Base-by-base conservation (phyloP, 257 asterid genomes). In the Scutellaria baicalensis region DNA sequence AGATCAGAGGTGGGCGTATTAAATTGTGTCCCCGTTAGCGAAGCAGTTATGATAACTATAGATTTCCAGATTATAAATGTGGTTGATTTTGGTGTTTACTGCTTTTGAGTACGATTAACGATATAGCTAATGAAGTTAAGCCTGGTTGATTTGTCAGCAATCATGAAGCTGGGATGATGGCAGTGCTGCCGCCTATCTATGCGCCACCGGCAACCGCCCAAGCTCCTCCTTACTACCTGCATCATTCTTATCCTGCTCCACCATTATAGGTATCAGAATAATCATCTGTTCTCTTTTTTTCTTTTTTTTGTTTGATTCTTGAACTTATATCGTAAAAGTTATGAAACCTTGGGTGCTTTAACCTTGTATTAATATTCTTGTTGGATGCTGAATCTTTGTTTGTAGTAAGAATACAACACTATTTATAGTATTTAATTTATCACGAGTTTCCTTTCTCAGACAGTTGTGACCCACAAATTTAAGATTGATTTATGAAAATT, bases 201-300 rank as follows among this genome's bases (percentile, higher is more conserved):
- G 47, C 81, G 38, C 50, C 85, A 14, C 71, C 74, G 11, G 71
- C 81, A 36, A 64, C 83, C 9, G 68, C 75, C 18, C 85, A 78
- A 78, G 76, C 82, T 11, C 84, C 85, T 27, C 83, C 80, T 2
- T 83, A 83, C 75, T 83, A 86, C 21, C 76, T 77, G 44, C 76
- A 85, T 58, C 87, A 78, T 33, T 45, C 87, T 8, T 83, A 81
- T 59, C 79, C 77, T 47, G 87, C 83, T 31, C 85, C 83, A 10
- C 87, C 77, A 18, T 69, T 77, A 54, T 83, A 81, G 82, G 71
- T 36, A 31, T 57, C 69, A n/a, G 7, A 23, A 51, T 9, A 56
- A 23, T 52, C 17, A 33, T 8, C 23, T 14, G 7, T 42, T 8
- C 31, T 5, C 27, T 58, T 35, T 20, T 40, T n/a, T 55, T n/a